Evolutionary conservation across 352 stramenopile genomes (phyloP).

Genomic region (Phytophthora pluvialis): DNA sequence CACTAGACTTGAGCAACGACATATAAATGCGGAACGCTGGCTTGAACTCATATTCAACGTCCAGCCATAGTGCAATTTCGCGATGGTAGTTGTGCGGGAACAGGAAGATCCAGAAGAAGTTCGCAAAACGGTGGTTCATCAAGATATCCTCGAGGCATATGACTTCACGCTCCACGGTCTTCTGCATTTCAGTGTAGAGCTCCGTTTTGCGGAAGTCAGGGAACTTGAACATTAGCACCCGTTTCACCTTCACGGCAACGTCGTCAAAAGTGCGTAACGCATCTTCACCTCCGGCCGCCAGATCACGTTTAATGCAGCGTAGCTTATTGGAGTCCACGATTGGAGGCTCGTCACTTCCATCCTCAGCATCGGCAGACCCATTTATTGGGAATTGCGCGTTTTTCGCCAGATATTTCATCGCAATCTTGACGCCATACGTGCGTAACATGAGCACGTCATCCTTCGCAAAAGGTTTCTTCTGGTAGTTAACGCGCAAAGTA

Average conservation of each 20-base stretch:
- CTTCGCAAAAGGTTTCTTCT: slow-evolving; percentile 74
- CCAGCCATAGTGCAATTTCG: slow-evolving; percentile 85
- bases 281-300: slow-evolving; percentile 79
- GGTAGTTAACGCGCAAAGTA: slow-evolving; percentile 70
- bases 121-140: slow-evolving; percentile 89
- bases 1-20: slow-evolving; percentile 58
- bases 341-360: slow-evolving; percentile 21
- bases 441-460: slow-evolving; percentile 85
- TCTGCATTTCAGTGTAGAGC: slow-evolving; percentile 82
- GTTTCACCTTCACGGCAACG: slow-evolving; percentile 79
- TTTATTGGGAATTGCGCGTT: slow-evolving; percentile 85
- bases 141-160: slow-evolving; percentile 85
- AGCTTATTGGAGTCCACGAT: slow-evolving; percentile 71
- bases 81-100: slow-evolving; percentile 90
- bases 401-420: slow-evolving; percentile 84
- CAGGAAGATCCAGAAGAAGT: slow-evolving; percentile 91
- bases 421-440: slow-evolving; percentile 89
- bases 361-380: slow-evolving; percentile 32
- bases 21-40: slow-evolving; percentile 79
- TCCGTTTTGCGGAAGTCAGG: slow-evolving; percentile 83
- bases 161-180: slow-evolving; percentile 80
- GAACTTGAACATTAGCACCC: slow-evolving; percentile 80
- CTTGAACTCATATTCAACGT: slow-evolving; percentile 91
- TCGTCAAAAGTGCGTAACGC: slow-evolving; percentile 83
- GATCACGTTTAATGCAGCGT: slow-evolving; percentile 76